Evolutionary conservation across 2,329 filamentous ascomycete species (phyloP), one percentile per base, ranked within the genome.

Genomic region (Mollisia scopiformis): DNA sequence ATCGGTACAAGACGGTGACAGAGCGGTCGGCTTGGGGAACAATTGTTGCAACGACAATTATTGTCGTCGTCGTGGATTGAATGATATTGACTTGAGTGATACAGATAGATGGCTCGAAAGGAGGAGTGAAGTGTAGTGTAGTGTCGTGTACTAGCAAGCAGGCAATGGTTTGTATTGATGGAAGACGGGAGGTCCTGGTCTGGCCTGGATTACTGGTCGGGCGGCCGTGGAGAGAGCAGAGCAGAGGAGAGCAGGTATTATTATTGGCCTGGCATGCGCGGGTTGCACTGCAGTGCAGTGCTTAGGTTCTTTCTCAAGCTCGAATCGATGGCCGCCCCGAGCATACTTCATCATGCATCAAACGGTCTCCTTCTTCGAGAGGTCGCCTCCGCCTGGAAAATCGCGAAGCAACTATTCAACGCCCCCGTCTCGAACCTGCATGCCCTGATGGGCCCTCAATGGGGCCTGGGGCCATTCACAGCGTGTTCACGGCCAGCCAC

Each of bases 401-500:
- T 30, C 37, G 23, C 30, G 30, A 21, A 46, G 52, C 46, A 25
- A 57, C 30, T 43, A 21, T 53, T 55, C 35, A 25, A 57, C 30
- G 19, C 39, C 43, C n/a, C 28, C 57, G 55, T 37, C 37, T 55
- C 43, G 31, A 25, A 60, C 46, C 55, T 63, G 61, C 63, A 60
- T 58, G 35, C 33, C 55, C 53, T 56, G 31, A 62, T 56, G 61
- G 23, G 5, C 14, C 30, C 21, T 43, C 57, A n/a, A n/a, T n/a
- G n/a, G n/a, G n/a, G n/a, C n/a, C n/a, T n/a, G n/a, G n/a, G n/a
- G n/a, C n/a, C 64, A 61, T 51, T 64, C 58, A 62, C 25, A 56
- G 55, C 58, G 46, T 53, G 19, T 28, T 19, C n/a, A 39, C 19
- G 46, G 47, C 46, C 64, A 66, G 64, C 59, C 66, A 65, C 62